Evolutionary conservation across 1,139 yeast genomes (phyloP).

Genomic region (Meyerozyma carpophila): DNA sequence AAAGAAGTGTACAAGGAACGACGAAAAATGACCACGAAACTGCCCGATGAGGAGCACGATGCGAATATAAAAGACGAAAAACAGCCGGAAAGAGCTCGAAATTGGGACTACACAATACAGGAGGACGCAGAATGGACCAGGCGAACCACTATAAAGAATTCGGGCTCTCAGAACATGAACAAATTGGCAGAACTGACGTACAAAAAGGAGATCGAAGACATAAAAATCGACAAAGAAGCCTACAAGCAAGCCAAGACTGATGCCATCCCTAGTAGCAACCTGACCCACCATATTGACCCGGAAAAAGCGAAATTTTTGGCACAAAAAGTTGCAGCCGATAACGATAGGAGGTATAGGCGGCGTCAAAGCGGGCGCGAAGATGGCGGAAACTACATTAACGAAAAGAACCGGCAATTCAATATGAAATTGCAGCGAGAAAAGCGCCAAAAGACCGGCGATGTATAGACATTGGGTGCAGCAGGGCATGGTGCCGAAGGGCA

Average conservation of each 20-base stretch:
- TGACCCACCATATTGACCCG: constrained; percentile 2
- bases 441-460: neutral
- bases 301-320: constrained; percentile 21
- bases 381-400: constrained; percentile 51
- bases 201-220: constrained; percentile 35
- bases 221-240: constrained; percentile 36
- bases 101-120: constrained; percentile 1
- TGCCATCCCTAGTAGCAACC: neutral
- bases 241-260: constrained; percentile 23
- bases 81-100: neutral
- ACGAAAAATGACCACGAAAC: neutral
- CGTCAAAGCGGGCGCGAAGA: constrained; percentile 26
- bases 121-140: neutral
- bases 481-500: too few relatives aligned
- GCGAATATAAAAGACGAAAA: neutral
- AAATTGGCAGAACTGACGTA: constrained; percentile 55
- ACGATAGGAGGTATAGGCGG: constrained; percentile 26
- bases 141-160: constrained; percentile 2
- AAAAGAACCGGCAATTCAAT: constrained; percentile 75
- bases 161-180: constrained; percentile 35
- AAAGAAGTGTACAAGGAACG: neutral
- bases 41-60: neutral
- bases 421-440: constrained; percentile 51
- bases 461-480: too few relatives aligned
- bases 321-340: constrained; percentile 30